Conservation (phyloP, 2,329 filamentous ascomycete species). For the Pseudocercospora cruenta region DNA sequence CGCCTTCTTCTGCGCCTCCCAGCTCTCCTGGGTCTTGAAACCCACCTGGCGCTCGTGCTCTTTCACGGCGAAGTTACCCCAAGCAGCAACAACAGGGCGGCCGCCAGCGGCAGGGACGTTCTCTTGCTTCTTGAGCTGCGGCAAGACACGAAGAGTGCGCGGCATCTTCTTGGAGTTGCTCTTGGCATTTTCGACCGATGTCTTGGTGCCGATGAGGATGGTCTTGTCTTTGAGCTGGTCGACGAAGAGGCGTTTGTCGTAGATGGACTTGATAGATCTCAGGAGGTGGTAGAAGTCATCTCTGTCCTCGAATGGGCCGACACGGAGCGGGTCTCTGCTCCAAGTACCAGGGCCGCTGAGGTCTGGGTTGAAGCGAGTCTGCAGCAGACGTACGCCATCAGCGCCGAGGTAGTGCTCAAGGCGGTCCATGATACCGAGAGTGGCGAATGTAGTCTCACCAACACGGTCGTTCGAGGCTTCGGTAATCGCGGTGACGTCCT, state of each 20-base stretch:
- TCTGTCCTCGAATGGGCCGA: slow-evolving; percentile 5
- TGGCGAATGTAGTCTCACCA: not conserved
- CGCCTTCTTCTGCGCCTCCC: slow-evolving; percentile 1
- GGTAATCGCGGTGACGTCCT: not conserved
- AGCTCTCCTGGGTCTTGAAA: slow-evolving; percentile 6
- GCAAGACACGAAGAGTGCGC: not conserved
- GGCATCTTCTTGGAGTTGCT: not conserved
- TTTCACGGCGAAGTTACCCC: not conserved
- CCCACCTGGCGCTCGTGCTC: slow-evolving; percentile 5
- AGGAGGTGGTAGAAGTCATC: slow-evolving; percentile 5
- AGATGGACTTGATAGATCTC: slow-evolving; percentile 7
- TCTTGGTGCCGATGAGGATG: slow-evolving; percentile 11
- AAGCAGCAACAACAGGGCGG: not conserved
- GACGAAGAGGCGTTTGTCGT: slow-evolving; percentile 5
- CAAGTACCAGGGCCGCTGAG: not conserved
- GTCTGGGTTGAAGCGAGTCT: slow-evolving; percentile 4
- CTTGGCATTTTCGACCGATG: not conserved
- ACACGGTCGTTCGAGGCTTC: not conserved
- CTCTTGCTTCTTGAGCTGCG: not conserved
- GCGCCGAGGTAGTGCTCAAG: slow-evolving; percentile 15
- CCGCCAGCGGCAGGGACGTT: not conserved
- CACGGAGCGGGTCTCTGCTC: not conserved
- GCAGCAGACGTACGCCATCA: not conserved
- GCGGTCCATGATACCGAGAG: slow-evolving; percentile 8
- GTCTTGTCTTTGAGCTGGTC: slow-evolving; percentile 5